Conservation (phyloP, 495 filamentous ascomycete species). For the Penicillium bovifimosum region DNA sequence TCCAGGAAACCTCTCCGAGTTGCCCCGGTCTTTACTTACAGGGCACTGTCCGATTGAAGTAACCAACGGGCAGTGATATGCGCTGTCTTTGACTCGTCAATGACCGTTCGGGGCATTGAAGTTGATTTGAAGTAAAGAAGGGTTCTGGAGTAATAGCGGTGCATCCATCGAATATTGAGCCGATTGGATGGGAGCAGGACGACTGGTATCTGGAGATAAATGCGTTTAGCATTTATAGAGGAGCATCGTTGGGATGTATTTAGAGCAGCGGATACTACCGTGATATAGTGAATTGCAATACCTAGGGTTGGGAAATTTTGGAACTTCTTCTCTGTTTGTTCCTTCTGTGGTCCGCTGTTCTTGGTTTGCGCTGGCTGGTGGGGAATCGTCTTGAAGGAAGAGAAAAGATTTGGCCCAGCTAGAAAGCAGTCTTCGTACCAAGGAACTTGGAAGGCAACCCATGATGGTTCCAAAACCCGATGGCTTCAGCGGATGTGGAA, state of each 20-base stretch:
- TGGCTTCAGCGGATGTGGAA: no score
- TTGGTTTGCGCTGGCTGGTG: not conserved
- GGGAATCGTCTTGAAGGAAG: not conserved
- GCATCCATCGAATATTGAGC: not conserved
- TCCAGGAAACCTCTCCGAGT: not conserved
- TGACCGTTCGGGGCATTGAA: not conserved
- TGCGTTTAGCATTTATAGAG: not conserved
- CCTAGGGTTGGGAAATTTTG: not conserved
- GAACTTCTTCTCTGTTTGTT: not conserved
- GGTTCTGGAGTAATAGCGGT: not conserved
- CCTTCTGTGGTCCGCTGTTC: not conserved
- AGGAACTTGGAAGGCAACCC: not conserved
- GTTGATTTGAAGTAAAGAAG: not conserved
- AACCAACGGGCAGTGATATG: not conserved
- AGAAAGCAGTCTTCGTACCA: not conserved
- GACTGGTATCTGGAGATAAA: not conserved
- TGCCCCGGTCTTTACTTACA: not conserved
- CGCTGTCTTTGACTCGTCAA: not conserved
- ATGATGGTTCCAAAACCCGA: no score
- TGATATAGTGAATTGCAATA: not conserved
- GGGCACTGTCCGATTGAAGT: not conserved
- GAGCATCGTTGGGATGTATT: not conserved
- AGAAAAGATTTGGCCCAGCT: not conserved
- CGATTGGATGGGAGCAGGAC: not conserved
- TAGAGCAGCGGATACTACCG: not conserved